A percentile compares a stretch with the other conserved stretches of the same genome.
Evolutionary conservation across 805 yeast genomes (phyloP).

Genomic region (Wickerhamomyces mucosus): DNA sequence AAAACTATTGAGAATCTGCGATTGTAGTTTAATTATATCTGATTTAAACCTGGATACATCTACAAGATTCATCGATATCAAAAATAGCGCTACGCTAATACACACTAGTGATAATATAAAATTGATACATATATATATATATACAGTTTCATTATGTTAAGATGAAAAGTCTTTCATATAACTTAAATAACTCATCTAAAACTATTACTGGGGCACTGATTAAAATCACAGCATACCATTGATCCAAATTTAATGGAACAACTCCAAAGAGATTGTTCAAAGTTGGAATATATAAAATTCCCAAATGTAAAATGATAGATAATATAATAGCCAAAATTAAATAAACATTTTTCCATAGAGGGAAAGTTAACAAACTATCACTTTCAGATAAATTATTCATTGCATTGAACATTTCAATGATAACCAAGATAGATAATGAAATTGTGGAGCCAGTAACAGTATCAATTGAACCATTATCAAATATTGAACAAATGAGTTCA

Average conservation of each 20-base stretch:
- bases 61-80: too few species aligned
- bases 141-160: too few species aligned
- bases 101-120: too few species aligned
- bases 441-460: slow-evolving; percentile 27
- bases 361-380: slow-evolving; percentile 28
- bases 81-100: too few species aligned
- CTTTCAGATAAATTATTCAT: slow-evolving; percentile 29
- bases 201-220: slow-evolving; percentile 28
- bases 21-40: too few species aligned
- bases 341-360: slow-evolving; percentile 29
- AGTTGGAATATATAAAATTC: slow-evolving; percentile 26
- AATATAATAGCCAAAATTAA: slow-evolving; percentile 27
- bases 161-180: slow-evolving; percentile 23
- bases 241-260: slow-evolving; percentile 22
- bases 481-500: slow-evolving; percentile 26
- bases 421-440: slow-evolving; percentile 29
- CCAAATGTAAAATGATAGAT: slow-evolving; percentile 25
- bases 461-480: slow-evolving; percentile 17
- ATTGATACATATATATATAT: too few species aligned
- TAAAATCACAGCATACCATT: slow-evolving; percentile 27
- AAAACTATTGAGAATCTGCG: too few species aligned
- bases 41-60: too few species aligned
- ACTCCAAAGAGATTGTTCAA: slow-evolving; percentile 24
- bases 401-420: slow-evolving; percentile 33
- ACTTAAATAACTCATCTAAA: slow-evolving; percentile 28